Evolutionary conservation across 2,329 filamentous ascomycete genomes (phyloP).

Genomic region (Ceratocystis cacaofunesta): DNA sequence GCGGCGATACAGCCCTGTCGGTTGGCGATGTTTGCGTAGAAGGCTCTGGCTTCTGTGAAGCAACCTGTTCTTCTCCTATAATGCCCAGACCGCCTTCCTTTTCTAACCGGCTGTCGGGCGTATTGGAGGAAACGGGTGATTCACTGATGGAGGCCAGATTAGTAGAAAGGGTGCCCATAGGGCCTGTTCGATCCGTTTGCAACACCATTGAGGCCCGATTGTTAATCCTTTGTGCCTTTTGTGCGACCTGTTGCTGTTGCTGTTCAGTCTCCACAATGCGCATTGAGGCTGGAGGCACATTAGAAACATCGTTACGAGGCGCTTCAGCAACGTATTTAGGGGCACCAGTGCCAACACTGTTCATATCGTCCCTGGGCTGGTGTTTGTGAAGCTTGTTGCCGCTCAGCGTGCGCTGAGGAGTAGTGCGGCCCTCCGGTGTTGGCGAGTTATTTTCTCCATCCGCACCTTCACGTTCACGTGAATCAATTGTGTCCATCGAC

Average conservation of each 20-base stretch:
- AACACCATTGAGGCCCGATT: constrained; percentile 12
- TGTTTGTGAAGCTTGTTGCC: constrained; percentile 56
- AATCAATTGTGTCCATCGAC: constrained; percentile 17
- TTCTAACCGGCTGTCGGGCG: constrained; percentile 45
- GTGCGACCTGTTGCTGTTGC: constrained; percentile 25
- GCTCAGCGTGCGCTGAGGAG: constrained; percentile 37
- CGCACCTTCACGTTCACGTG: constrained; percentile 1
- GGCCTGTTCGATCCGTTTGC: neutral
- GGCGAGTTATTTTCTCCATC: constrained; percentile 14
- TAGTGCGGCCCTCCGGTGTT: constrained; percentile 27
- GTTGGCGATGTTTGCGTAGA: neutral
- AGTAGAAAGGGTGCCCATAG: neutral
- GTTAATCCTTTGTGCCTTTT: constrained; percentile 6
- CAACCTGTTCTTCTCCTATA: constrained; percentile 32
- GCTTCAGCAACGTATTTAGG: constrained; percentile 22
- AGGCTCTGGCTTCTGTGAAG: constrained; percentile 19
- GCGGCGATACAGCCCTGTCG: constrained; percentile 25
- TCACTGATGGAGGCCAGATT: constrained; percentile 10
- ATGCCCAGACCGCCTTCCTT: constrained; percentile 51
- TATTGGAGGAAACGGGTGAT: constrained; percentile 28
- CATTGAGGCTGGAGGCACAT: constrained; percentile 42
- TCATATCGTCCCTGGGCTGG: constrained; percentile 33
- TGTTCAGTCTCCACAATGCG: constrained; percentile 43
- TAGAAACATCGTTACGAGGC: constrained; percentile 38
- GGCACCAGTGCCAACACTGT: constrained; percentile 26